Evolutionary conservation across 768 basidiomycete species (phyloP).

Genomic region (Boletus barrowsii): DNA sequence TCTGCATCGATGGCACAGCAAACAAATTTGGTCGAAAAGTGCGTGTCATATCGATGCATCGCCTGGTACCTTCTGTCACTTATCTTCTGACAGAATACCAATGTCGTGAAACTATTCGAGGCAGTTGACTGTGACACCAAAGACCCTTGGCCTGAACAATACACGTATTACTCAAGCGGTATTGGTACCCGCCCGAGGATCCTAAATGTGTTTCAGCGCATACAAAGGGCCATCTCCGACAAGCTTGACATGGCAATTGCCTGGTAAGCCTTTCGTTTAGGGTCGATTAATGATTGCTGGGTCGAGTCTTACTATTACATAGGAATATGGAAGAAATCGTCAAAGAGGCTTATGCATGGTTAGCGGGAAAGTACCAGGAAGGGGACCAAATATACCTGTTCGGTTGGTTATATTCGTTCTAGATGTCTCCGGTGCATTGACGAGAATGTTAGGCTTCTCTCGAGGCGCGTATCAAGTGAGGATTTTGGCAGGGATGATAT

Average conservation of each 20-base stretch:
- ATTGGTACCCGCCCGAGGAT: conserved; percentile 7
- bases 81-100: conserved; percentile 2
- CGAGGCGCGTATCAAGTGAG: conserved; percentile 9
- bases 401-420: neutral
- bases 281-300: neutral
- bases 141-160: conserved; percentile 1
- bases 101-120: conserved; percentile 8
- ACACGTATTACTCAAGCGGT: conserved; percentile 6
- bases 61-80: neutral
- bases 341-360: conserved; percentile 4
- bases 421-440: neutral
- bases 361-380: conserved; percentile 7
- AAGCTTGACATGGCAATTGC: conserved; percentile 8
- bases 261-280: neutral
- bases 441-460: neutral
- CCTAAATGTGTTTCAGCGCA: neutral
- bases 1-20: conserved; percentile 8
- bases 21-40: conserved; percentile 7
- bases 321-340: conserved; percentile 8
- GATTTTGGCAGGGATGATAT: conserved; percentile 5
- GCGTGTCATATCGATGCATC: neutral
- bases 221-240: conserved; percentile 5
- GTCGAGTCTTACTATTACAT: neutral
- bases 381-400: conserved; percentile 9
- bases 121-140: conserved; percentile 4